Evolutionary conservation across 2,329 filamentous ascomycete species (phyloP), one percentile per base, ranked within the genome.

Genomic region (Allantophomopsis cytisporea): DNA sequence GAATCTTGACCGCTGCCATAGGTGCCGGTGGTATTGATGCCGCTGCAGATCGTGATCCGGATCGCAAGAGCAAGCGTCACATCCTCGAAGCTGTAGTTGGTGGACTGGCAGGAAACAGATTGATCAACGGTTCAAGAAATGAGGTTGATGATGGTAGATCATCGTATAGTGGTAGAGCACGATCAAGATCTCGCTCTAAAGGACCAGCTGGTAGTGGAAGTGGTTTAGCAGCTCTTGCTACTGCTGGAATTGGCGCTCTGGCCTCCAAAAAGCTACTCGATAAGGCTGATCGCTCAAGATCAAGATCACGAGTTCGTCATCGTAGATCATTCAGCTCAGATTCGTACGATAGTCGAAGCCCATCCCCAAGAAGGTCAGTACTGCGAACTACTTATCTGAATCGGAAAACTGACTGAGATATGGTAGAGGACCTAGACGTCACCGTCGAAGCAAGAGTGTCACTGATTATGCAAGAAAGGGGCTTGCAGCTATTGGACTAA

Each of bases 11-110:
- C 16, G 88, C 87, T 36, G 89, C 89, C 18, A 72, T 75, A 18
- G 82, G 85, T 60, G 87, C 89, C 43, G 89, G 84, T 48, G 83
- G 86, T 42, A 82, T 94, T 44, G 86, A 95, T 58, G 77, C 79
- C 7, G 80, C 79, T 17, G 66, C 80, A 41, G 75, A 79, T 48
- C 66, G 66, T 38, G 71, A 87, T 51, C 71, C 78, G 5, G 67
- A 70, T 14, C 76, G 80, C 50, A 79, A 84, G 56, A 80, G 87
- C 62, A 94, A 87, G 61, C 76, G 85, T 36, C 83, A 91, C 51
- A 71, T 94, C 41, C 69, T 87, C 32, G 85, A 94, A 58, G 84
- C 88, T 31, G 87, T 93, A 40, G 73, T 95, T 43, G 88, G 87
- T 53, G 89, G 89, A 59, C 71, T 95, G 35, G 76, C 89, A 23